Evolutionary conservation across 768 basidiomycete species (phyloP), one percentile per base, ranked within the genome.

Genomic region (Grammothele lineata): DNA sequence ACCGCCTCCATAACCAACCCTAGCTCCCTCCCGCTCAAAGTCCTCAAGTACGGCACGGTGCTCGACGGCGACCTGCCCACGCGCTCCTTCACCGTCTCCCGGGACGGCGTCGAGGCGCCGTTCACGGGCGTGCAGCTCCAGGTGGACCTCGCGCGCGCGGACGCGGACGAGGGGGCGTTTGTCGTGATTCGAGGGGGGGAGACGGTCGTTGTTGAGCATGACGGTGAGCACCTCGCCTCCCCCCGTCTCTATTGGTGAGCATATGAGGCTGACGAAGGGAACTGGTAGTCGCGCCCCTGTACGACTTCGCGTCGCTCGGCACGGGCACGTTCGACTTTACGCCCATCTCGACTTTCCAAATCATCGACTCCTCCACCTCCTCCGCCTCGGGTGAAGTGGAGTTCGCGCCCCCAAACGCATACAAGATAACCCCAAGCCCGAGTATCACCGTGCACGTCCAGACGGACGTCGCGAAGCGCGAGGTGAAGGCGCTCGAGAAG

Each of bases 31-130:
- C 57, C 58, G 37, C 61, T 73, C 53, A 73, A 68, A 59, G 55
- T 74, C 40, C 65, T 76, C 61, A 73, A 70, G 55, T 74, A 71
- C 52, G 70, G 63, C n/a, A 74, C 74, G 14, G 67, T 75, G 45
- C 66, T 74, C 45, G 72, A 75, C 57, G 62, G 60, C 33, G 57
- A 66, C 23, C 57, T 69, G n/a, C 70, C 72, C 5, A 73, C 72
- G 26, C 68, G 64, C 55, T 73, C 71, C 2, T 75, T 76, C 58
- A 59, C 55, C 7, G 66, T 75, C 50, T 70, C 63, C 36, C 71
- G 70, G 56, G 66, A 69, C 52, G 71, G 66, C 19, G 41, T 57
- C 17, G 57, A 55, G 3, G 71, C 73, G 27, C 41, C 62, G 12
- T 76, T 76, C 63, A 72, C 64, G 12, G 74, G 74, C 19, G 53